phyloP scores from a whole-genome alignment of 345 rosid species.

The Citrus sp. region DNA sequence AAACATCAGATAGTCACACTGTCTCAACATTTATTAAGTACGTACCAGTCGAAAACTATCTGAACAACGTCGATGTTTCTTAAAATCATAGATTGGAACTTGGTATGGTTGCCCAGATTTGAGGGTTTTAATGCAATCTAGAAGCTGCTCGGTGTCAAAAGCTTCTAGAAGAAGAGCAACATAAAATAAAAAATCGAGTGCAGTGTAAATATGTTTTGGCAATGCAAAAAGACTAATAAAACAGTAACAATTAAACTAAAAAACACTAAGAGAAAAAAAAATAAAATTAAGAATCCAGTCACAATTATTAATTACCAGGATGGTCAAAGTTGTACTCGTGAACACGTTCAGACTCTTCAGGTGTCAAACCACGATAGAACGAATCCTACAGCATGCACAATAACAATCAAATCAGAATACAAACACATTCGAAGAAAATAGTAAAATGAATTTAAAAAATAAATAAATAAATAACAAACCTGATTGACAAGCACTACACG shows the following conservation, averaged over 20 bases:
- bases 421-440: background rate
- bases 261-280: background rate
- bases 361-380: constrained; percentile 86
- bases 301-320: constrained; percentile 43
- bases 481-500: constrained; percentile 93
- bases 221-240: background rate
- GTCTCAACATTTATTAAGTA: background rate
- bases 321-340: constrained; percentile 99
- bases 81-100: constrained; percentile 92
- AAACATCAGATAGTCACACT: background rate
- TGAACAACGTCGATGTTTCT: constrained; percentile 73
- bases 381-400: constrained; percentile 60
- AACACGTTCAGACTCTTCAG: constrained; percentile 69
- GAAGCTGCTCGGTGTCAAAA: constrained; percentile 95
- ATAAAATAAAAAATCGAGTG: background rate
- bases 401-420: background rate
- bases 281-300: background rate
- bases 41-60: constrained; percentile 90
- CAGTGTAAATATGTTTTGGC: background rate
- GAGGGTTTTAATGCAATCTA: constrained; percentile 73
- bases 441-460: background rate
- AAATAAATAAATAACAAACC: constrained; percentile 36
- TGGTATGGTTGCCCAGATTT: constrained; percentile 77
- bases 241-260: background rate
- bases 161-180: constrained; percentile 53